A percentile compares a stretch with the other conserved stretches of the same genome.
phyloP scores from a whole-genome alignment of 805 yeast genomes.

The Vanderwaltozyma verrucispora region DNA sequence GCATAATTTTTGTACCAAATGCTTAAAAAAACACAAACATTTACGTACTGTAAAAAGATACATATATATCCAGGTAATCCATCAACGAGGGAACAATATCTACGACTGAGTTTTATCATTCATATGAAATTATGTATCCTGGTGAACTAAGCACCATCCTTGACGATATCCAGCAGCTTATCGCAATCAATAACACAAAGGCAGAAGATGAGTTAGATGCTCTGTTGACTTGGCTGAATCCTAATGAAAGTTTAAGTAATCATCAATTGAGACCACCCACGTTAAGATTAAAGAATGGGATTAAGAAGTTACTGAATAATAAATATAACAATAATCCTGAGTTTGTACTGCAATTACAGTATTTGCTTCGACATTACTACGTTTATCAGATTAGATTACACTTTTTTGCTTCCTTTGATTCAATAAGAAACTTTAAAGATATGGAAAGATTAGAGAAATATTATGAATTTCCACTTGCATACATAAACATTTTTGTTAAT shows the following conservation, averaged over 20 bases:
- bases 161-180: background rate
- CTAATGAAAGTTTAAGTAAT: constrained; percentile 16
- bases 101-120: too few relatives aligned
- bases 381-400: constrained; percentile 15
- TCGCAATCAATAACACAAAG: background rate
- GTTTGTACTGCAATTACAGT: background rate
- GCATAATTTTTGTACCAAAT: too few relatives aligned
- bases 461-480: constrained; percentile 18
- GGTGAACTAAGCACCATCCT: background rate
- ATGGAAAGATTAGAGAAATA: constrained; percentile 14
- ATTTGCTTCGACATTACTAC: constrained; percentile 12
- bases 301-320: constrained; percentile 4
- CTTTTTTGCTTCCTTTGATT: constrained; percentile 13
- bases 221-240: constrained; percentile 20
- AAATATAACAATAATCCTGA: background rate
- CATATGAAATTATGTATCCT: too few relatives aligned
- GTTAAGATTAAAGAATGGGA: constrained; percentile 10
- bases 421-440: constrained; percentile 12
- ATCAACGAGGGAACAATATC: too few relatives aligned
- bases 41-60: background rate
- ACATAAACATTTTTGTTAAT: constrained; percentile 8
- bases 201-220: constrained; percentile 18
- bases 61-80: too few relatives aligned
- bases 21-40: too few relatives aligned
- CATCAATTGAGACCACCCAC: constrained; percentile 20